Evolutionary conservation across 106 monocot species (phyloP).

Genomic region (Dendrobium nobile): DNA sequence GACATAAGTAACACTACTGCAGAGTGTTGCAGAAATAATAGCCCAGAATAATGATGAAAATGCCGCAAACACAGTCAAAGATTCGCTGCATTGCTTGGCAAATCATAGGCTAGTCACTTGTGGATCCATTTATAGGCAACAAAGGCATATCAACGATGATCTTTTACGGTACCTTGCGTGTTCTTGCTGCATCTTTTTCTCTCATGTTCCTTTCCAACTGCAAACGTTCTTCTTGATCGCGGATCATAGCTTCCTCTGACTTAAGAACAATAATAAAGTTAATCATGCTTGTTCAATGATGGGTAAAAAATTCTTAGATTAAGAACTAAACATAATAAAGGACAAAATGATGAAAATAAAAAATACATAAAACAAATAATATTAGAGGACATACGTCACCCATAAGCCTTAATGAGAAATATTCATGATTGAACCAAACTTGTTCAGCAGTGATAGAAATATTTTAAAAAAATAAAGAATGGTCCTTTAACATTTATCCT

Average conservation of each 20-base stretch:
- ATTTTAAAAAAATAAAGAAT: background rate
- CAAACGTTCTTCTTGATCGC: conserved; percentile 81
- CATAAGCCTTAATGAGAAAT: background rate
- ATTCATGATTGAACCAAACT: background rate
- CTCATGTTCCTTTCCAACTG: conserved; percentile 74
- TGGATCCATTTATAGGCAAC: background rate
- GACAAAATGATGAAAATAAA: background rate
- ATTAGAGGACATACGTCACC: background rate
- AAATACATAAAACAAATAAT: background rate
- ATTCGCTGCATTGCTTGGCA: background rate
- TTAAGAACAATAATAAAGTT: conserved; percentile 12
- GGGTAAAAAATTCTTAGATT: background rate
- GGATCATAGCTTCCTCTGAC: conserved; percentile 68
- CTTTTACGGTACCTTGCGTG: conserved; percentile 52
- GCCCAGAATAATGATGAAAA: background rate
- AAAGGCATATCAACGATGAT: background rate
- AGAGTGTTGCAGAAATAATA: background rate
- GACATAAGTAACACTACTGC: background rate
- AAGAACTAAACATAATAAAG: background rate
- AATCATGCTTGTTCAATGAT: background rate
- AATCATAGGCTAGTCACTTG: background rate
- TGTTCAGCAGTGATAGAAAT: background rate
- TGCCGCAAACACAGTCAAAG: background rate
- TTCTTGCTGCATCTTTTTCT: conserved; percentile 80
- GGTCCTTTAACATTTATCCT: background rate